A percentile compares a stretch with the other conserved stretches of the same genome.
phyloP scores from a whole-genome alignment of 441 rosid genomes.

The Euphorbia schlechtendalii region DNA sequence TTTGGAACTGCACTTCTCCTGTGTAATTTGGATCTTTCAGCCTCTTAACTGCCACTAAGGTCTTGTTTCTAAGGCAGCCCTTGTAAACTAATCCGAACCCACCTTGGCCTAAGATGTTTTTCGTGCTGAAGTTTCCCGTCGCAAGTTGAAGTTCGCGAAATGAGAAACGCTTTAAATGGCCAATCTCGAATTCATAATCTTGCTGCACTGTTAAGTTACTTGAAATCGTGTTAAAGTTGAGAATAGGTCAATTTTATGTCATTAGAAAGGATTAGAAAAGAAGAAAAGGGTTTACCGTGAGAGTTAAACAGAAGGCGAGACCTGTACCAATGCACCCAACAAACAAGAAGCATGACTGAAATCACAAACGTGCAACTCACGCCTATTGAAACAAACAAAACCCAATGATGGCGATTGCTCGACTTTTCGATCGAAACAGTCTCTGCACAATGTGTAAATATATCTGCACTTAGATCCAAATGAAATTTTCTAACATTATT shows the following conservation, averaged over 20 bases:
- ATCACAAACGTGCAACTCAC: slow-evolving; percentile 61
- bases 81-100: slow-evolving; percentile 88
- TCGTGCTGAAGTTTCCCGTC: slow-evolving; percentile 61
- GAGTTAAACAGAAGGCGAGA: slow-evolving; percentile 51
- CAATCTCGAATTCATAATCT: slow-evolving; percentile 77
- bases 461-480: slow-evolving; percentile 10
- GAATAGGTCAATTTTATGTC: not conserved
- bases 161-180: slow-evolving; percentile 73
- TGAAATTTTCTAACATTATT: slow-evolving; percentile 6
- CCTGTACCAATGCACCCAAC: slow-evolving; percentile 77
- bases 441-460: slow-evolving; percentile 29
- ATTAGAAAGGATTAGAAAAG: not conserved
- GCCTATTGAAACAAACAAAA: slow-evolving; percentile 56
- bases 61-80: slow-evolving; percentile 74
- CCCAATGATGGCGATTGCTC: slow-evolving; percentile 44
- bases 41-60: slow-evolving; percentile 76
- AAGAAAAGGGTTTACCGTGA: slow-evolving; percentile 32
- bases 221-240: slow-evolving; percentile 14
- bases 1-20: slow-evolving; percentile 92
- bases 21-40: slow-evolving; percentile 80
- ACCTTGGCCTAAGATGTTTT: slow-evolving; percentile 82
- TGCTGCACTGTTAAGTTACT: slow-evolving; percentile 57
- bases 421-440: slow-evolving; percentile 31
- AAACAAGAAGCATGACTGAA: slow-evolving; percentile 54
- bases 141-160: slow-evolving; percentile 75